Evolutionary conservation across 305 asterid genomes (phyloP).

Genomic region (Plantago coronopus): DNA sequence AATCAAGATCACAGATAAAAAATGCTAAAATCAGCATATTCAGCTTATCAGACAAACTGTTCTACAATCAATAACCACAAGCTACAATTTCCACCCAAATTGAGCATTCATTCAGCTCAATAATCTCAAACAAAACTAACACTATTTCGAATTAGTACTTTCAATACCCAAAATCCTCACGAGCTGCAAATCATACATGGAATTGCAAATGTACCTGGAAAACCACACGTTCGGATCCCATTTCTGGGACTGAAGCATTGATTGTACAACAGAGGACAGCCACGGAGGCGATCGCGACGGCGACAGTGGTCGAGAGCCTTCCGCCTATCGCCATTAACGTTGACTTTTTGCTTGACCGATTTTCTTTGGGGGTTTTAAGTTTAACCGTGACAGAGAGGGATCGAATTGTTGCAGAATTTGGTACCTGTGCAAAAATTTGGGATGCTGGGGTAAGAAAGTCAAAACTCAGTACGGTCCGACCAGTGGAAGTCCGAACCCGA

Average conservation of each 20-base stretch:
- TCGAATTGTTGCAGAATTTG: background rate
- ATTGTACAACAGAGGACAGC: constrained; percentile 28
- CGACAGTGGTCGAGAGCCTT: constrained; percentile 27
- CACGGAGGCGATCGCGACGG: constrained; percentile 25
- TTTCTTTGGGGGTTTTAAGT: too few relatives aligned
- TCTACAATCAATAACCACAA: background rate
- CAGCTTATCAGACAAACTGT: background rate
- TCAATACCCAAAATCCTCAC: constrained; percentile 7
- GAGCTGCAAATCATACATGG: background rate
- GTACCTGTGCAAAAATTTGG: too few relatives aligned
- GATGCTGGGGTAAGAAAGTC: too few relatives aligned
- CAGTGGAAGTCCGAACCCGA: too few relatives aligned
- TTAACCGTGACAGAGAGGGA: background rate
- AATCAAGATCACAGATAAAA: background rate
- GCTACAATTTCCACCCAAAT: background rate
- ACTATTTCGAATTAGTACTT: background rate
- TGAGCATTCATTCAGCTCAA: background rate
- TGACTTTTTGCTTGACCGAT: constrained; percentile 25
- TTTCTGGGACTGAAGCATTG: constrained; percentile 37
- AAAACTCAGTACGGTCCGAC: too few relatives aligned
- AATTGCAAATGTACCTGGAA: constrained; percentile 39
- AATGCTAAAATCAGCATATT: background rate
- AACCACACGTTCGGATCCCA: constrained; percentile 65
- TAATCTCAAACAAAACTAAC: background rate
- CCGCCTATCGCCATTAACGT: constrained; percentile 33